These are phyloP conservation scores for Blastobotrys proliferans DNA, from an alignment of 1,139 yeast genomes.

Conservation along the genomic window DNA sequence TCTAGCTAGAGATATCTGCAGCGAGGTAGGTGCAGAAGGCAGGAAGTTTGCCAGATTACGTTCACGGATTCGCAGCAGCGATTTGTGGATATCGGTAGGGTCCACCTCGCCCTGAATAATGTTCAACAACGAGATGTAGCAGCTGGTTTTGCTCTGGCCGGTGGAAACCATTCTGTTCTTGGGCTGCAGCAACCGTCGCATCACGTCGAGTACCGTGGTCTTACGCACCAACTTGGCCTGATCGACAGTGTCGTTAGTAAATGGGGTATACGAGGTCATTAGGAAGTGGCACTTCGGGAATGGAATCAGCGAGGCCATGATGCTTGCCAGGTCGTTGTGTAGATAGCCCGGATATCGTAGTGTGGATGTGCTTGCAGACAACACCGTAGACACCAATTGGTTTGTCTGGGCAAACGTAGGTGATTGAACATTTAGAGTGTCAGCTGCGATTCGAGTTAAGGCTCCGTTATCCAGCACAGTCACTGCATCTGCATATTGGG, in stretches of 20 bases:
- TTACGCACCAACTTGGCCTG: constrained; percentile 59
- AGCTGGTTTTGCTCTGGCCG: constrained; percentile 37
- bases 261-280: constrained; percentile 85
- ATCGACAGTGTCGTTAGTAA: constrained; percentile 58
- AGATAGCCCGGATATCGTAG: constrained; percentile 88
- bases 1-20: constrained; percentile 74
- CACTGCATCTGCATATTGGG: constrained; percentile 80
- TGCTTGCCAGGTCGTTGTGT: constrained; percentile 81
- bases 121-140: constrained; percentile 70
- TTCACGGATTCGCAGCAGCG: constrained; percentile 70
- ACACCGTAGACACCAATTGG: constrained; percentile 77
- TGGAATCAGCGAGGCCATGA: constrained; percentile 78
- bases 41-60: constrained; percentile 64
- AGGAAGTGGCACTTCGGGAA: constrained; percentile 87
- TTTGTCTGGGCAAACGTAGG: constrained; percentile 70
- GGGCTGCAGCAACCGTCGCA: constrained; percentile 76
- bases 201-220: constrained; percentile 78
- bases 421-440: constrained; percentile 41
- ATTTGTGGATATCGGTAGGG: constrained; percentile 74
- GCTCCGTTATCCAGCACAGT: constrained; percentile 91
- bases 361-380: constrained; percentile 83
- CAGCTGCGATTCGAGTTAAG: constrained; percentile 60
- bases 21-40: constrained; percentile 81
- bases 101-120: constrained; percentile 72
- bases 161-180: constrained; percentile 64